Evolutionary conservation across 1,284 basidiomycete species (phyloP).

Genomic region (Ceratobasidium theobromae): DNA sequence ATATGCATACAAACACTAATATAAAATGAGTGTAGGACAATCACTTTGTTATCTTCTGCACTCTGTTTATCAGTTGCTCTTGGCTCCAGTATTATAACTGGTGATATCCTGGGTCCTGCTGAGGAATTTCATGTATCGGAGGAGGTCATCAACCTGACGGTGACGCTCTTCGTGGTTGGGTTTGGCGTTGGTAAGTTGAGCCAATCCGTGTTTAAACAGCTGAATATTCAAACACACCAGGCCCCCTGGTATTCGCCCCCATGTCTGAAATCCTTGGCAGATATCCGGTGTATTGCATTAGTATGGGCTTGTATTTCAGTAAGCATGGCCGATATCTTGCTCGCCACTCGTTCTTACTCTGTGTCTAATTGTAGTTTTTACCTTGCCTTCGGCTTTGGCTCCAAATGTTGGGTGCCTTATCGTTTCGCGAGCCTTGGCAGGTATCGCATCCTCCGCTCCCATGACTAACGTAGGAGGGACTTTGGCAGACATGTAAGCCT

Average conservation of each 20-base stretch:
- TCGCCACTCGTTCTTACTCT: not conserved
- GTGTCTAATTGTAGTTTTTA: not conserved
- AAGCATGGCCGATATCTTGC: not conserved
- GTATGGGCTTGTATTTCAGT: slow-evolving; percentile 28
- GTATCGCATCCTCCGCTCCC: slow-evolving; percentile 21
- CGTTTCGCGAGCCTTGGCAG: slow-evolving; percentile 22
- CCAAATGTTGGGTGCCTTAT: slow-evolving; percentile 25
- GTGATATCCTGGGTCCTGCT: slow-evolving; percentile 44
- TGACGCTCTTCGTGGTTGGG: slow-evolving; percentile 50
- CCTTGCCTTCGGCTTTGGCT: slow-evolving; percentile 21
- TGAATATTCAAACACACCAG: slow-evolving; percentile 24
- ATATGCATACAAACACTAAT: not conserved
- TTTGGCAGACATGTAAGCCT: slow-evolving; percentile 23
- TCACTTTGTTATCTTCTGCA: slow-evolving; percentile 12
- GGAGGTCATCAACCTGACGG: slow-evolving; percentile 45
- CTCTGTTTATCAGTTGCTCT: slow-evolving; percentile 42
- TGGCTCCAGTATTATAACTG: slow-evolving; percentile 49
- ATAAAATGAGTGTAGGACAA: not conserved
- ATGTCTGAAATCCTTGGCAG: slow-evolving; percentile 40
- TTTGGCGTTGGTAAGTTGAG: slow-evolving; percentile 45
- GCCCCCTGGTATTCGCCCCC: slow-evolving; percentile 33
- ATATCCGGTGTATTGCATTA: slow-evolving; percentile 24
- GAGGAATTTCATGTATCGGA: slow-evolving; percentile 44
- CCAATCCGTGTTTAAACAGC: slow-evolving; percentile 44
- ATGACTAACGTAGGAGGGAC: slow-evolving; percentile 30